A percentile compares a stretch with the other conserved stretches of the same genome.
Conservation (phyloP, 495 filamentous ascomycete genomes). For the Ramalina peruviana region DNA sequence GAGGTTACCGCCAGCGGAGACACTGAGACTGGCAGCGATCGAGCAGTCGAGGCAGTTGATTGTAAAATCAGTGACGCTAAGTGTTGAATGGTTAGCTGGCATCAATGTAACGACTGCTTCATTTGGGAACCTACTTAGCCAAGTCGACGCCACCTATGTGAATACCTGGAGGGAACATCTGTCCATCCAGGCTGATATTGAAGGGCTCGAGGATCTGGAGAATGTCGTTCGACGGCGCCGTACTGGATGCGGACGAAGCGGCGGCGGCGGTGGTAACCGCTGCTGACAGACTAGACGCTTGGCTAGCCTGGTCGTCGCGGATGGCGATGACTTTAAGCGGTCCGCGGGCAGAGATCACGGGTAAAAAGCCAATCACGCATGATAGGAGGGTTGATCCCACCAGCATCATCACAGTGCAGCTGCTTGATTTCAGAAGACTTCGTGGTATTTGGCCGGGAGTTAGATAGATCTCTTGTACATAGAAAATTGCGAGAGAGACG, state of each 20-base stretch:
- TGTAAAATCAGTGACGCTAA: not conserved
- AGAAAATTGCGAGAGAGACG: no score
- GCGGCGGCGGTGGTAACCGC: not conserved
- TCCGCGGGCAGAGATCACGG: no score
- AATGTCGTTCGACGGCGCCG: not conserved
- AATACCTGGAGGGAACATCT: not conserved
- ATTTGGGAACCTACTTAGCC: not conserved
- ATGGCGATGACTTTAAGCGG: no score
- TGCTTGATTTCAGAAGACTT: no score
- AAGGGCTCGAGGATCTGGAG: constrained; percentile 1
- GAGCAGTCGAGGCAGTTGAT: not conserved
- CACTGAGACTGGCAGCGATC: constrained; percentile 1
- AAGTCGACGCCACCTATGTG: not conserved
- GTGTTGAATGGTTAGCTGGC: no score
- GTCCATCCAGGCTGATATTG: not conserved
- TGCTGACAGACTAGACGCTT: no score
- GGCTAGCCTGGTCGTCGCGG: no score
- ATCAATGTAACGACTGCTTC: not conserved
- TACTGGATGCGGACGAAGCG: not conserved
- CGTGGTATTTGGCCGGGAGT: no score
- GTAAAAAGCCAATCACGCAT: no score
- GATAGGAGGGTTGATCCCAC: no score
- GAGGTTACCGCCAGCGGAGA: constrained; percentile 4
- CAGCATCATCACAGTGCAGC: no score
- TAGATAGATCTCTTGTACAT: no score